Evolutionary conservation across 495 filamentous ascomycete genomes (phyloP), one percentile per base, ranked within the genome.

Genomic region (Hamigera avellanea): DNA sequence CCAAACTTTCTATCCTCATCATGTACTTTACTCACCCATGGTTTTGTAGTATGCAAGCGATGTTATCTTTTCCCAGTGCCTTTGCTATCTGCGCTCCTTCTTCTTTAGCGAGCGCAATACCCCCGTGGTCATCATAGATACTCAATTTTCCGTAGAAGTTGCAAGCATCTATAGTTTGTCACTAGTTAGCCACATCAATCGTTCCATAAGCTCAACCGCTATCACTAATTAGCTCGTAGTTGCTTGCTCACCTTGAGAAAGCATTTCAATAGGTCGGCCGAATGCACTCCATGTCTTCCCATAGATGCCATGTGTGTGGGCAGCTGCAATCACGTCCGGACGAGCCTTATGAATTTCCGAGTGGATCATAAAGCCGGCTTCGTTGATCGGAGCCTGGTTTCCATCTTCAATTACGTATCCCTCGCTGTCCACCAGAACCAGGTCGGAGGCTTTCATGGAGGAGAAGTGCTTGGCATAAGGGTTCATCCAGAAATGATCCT

Each of bases 331-430:
- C 2, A 72, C 65, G 56, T 71, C 67, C 8, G 64, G 65, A 9
- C 69, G 53, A 8, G 61, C 65, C 40, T 62, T 66, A 41, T 72
- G 67, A 12, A 72, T 63, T 37, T 67, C 66, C 0, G 56, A 62
- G 50, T 71, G 81, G 48, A 86, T 86, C 40, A 75, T 62, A 48
- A 80, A 84, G 2, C 77, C 81, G 3, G 81, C 78, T 15, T 75
- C 72, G 53, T 84, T 85, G 42, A 73, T 59, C 3, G 62, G 56
- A 6, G 56, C 36, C 32, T 66, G 62, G 15, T 55, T 55, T 17
- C 78, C 69, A 4, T 75, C 76, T 13, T 69, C 73, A 16, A 65
- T 63, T 30, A 65, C 58, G 41, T 58, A 66, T 40, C 57, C 61
- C 13, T 67, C 57, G 14, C 46, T 62, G 36, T 83, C 60, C 10